phyloP scores from a whole-genome alignment of 1,284 basidiomycete genomes.

The Ganoderma resinaceum region DNA sequence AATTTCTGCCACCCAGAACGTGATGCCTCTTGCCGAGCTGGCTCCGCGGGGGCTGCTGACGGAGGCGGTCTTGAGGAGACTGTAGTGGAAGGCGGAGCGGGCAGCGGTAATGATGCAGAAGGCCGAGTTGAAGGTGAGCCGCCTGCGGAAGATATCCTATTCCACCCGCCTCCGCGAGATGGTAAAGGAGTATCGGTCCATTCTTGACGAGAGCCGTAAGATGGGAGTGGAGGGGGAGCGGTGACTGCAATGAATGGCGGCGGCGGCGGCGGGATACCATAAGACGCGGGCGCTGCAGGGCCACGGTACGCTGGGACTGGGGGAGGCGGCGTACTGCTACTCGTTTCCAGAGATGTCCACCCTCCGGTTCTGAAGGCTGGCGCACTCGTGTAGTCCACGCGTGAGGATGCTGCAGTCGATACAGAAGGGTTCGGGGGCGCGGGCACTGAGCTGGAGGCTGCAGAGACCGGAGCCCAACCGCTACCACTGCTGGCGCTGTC shows the following conservation, averaged over 20 bases:
- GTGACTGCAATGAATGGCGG: constrained; percentile 33
- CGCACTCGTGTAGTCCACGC: constrained; percentile 33
- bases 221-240: constrained; percentile 30
- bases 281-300: constrained; percentile 14
- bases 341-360: constrained; percentile 66
- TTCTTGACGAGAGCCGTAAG: constrained; percentile 20
- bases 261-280: constrained; percentile 31
- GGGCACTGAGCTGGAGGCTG: constrained; percentile 30
- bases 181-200: constrained; percentile 13
- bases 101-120: constrained; percentile 13
- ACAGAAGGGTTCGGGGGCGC: constrained; percentile 31
- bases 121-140: neutral
- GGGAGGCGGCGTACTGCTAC: constrained; percentile 32
- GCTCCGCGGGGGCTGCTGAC: neutral
- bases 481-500: constrained; percentile 7
- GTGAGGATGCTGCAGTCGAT: constrained; percentile 25
- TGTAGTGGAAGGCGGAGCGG: neutral
- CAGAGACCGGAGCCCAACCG: constrained; percentile 20
- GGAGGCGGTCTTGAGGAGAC: constrained; percentile 10
- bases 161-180: constrained; percentile 16
- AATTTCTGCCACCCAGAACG: constrained; percentile 65
- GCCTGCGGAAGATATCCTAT: neutral
- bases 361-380: constrained; percentile 63
- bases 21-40: constrained; percentile 32
- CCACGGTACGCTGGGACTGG: constrained; percentile 21